phyloP scores from a whole-genome alignment of 1,284 basidiomycete species.

The Apiotrichum siamense region DNA sequence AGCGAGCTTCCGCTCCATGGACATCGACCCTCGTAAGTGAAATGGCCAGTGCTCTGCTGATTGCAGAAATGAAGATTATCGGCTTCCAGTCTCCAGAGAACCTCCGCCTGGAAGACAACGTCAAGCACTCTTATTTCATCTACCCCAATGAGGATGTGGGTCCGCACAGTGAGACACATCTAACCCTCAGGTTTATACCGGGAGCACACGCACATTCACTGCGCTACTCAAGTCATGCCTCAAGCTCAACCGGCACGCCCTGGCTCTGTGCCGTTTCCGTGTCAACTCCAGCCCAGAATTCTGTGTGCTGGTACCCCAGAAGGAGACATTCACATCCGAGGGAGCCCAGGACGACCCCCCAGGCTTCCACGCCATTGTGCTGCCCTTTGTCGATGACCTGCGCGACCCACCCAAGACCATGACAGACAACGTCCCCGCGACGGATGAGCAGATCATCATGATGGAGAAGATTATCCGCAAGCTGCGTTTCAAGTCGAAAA shows the following conservation, averaged over 20 bases:
- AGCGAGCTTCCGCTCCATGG: constrained; percentile 68
- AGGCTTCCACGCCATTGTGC: constrained; percentile 83
- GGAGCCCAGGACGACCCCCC: constrained; percentile 73
- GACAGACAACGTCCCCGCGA: constrained; percentile 54
- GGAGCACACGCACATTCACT: constrained; percentile 84
- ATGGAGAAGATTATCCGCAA: constrained; percentile 73
- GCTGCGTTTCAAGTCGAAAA: constrained; percentile 66
- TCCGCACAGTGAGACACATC: constrained; percentile 40
- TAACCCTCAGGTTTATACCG: constrained; percentile 55
- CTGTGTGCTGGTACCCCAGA: constrained; percentile 82
- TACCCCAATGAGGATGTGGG: constrained; percentile 83
- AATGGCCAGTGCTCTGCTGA: background rate
- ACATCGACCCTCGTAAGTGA: constrained; percentile 58
- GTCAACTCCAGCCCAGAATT: constrained; percentile 71
- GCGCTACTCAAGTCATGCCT: constrained; percentile 79
- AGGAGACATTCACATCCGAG: constrained; percentile 64
- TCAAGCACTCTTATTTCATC: constrained; percentile 86
- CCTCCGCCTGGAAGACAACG: constrained; percentile 75
- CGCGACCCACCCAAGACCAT: constrained; percentile 59
- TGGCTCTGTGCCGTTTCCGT: constrained; percentile 67
- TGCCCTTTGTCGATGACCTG: constrained; percentile 93
- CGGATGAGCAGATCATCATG: constrained; percentile 60
- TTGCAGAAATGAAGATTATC: constrained; percentile 65
- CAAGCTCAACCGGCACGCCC: constrained; percentile 72
- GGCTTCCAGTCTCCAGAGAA: constrained; percentile 78